These are phyloP conservation scores for Ogataea pignaliae DNA, from an alignment of 805 yeast species.

Conservation along the genomic window DNA sequence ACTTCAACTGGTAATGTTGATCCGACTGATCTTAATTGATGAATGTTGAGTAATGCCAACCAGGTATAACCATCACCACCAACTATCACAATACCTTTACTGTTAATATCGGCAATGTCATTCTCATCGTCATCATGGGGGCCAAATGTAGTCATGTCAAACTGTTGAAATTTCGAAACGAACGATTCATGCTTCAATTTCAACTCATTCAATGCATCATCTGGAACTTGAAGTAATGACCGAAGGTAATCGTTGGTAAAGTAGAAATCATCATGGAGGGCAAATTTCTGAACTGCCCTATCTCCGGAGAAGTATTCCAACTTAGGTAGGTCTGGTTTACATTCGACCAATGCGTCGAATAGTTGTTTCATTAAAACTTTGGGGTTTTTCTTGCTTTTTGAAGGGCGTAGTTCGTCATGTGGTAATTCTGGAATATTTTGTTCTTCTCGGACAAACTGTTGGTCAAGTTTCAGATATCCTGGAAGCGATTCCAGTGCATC, in stretches of 20 bases:
- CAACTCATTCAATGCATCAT: constrained; percentile 21
- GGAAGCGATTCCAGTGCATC: too few relatives aligned
- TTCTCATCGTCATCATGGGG: not conserved
- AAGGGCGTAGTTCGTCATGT: too few relatives aligned
- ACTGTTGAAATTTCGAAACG: constrained; percentile 20
- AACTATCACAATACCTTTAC: constrained; percentile 42
- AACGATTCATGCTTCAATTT: constrained; percentile 13
- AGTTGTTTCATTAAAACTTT: constrained; percentile 9
- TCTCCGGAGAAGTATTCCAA: constrained; percentile 36
- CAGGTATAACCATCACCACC: constrained; percentile 52
- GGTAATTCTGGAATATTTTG: too few relatives aligned
- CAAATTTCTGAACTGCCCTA: constrained; percentile 41
- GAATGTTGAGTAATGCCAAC: constrained; percentile 45
- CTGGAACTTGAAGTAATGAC: constrained; percentile 37
- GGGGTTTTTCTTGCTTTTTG: too few relatives aligned
- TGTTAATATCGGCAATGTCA: constrained; percentile 1
- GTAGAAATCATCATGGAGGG: constrained; percentile 35
- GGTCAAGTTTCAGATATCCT: too few relatives aligned
- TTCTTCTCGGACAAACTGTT: too few relatives aligned
- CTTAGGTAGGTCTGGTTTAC: constrained; percentile 37
- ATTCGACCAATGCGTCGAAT: constrained; percentile 22
- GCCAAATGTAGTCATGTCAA: constrained; percentile 35
- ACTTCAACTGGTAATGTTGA: constrained; percentile 47
- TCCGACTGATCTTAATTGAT: constrained; percentile 41
- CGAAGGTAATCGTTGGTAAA: constrained; percentile 44